These are phyloP conservation scores for Lipomyces yamanashiensis DNA, from an alignment of 805 yeast genomes.

Conservation along the genomic window DNA sequence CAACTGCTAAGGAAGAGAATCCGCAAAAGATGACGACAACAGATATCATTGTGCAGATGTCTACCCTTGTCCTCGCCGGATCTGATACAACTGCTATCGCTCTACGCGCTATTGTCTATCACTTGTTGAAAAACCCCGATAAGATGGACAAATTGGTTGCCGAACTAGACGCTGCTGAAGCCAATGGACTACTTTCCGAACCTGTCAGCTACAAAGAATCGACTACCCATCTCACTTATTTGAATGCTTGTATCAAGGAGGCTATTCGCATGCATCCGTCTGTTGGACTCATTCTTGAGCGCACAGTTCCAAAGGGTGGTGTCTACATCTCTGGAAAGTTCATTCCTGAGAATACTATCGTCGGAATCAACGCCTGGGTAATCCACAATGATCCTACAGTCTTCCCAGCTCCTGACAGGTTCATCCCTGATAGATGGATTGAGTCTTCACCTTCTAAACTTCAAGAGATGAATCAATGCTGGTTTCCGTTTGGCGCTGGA, in stretches of 20 bases:
- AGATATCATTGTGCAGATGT: neutral
- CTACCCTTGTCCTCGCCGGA: slow-evolving; percentile 4
- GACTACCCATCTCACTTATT: neutral
- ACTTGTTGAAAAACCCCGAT: neutral
- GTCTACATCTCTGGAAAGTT: slow-evolving; percentile 27
- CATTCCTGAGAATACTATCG: slow-evolving; percentile 59
- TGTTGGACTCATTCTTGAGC: neutral
- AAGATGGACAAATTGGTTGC: neutral
- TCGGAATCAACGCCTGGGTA: slow-evolving; percentile 70
- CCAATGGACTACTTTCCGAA: neutral
- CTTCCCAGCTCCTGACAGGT: slow-evolving; percentile 58
- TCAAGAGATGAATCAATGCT: slow-evolving; percentile 54
- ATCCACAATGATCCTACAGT: slow-evolving; percentile 57
- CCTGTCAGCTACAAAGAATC: neutral
- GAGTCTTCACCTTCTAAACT: slow-evolving; percentile 41
- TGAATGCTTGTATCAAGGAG: slow-evolving; percentile 5
- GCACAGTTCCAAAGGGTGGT: slow-evolving; percentile 1
- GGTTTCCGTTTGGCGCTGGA: slow-evolving; percentile 76
- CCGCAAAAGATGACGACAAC: slow-evolving; percentile 6
- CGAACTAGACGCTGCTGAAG: neutral
- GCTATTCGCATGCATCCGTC: slow-evolving; percentile 3
- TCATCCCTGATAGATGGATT: slow-evolving; percentile 69
- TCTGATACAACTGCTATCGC: slow-evolving; percentile 9
- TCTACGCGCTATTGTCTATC: neutral
- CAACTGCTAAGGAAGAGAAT: neutral